Percentiles rank a stretch among this genome's conserved stretches.
Conservation (phyloP, 176 grass and related monocot species). For the Raddia guianensis region DNA sequence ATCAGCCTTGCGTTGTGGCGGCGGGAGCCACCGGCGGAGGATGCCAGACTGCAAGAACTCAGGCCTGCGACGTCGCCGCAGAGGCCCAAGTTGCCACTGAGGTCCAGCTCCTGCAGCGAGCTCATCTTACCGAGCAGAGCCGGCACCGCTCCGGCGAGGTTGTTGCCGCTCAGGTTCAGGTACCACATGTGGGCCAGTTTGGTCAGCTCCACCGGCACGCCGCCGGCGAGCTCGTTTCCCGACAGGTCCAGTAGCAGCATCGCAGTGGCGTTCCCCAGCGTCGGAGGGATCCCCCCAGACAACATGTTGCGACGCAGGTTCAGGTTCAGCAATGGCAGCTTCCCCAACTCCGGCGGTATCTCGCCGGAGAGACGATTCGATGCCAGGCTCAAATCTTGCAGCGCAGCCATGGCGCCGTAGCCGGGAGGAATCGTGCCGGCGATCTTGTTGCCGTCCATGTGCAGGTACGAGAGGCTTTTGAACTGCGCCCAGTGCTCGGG, state of each 20-base stretch:
- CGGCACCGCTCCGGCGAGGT: conserved; percentile 58
- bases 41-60: conserved; percentile 33
- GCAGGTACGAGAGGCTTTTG: conserved; percentile 54
- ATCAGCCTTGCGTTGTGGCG: conserved; percentile 43
- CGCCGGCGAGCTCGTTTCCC: conserved; percentile 51
- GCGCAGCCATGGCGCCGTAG: conserved; percentile 34
- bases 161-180: conserved; percentile 70
- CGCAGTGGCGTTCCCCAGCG: conserved; percentile 27
- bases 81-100: conserved; percentile 63
- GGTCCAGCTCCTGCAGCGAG: conserved; percentile 51
- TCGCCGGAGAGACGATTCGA: conserved; percentile 52
- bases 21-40: conserved; percentile 3
- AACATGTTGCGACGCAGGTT: conserved; percentile 65
- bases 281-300: conserved; percentile 47
- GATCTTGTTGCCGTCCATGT: conserved; percentile 65
- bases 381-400: conserved; percentile 60
- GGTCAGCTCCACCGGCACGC: conserved; percentile 54
- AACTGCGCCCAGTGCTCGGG: conserved; percentile 55
- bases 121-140: conserved; percentile 52
- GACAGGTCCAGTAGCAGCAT: conserved; percentile 67
- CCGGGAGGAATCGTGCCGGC: conserved; percentile 55
- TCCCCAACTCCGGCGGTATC: conserved; percentile 57
- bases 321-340: conserved; percentile 53
- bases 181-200: conserved; percentile 44
- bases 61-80: conserved; percentile 64